Conservation (phyloP, 305 asterid species). For the Solanum hybrid region DNA sequence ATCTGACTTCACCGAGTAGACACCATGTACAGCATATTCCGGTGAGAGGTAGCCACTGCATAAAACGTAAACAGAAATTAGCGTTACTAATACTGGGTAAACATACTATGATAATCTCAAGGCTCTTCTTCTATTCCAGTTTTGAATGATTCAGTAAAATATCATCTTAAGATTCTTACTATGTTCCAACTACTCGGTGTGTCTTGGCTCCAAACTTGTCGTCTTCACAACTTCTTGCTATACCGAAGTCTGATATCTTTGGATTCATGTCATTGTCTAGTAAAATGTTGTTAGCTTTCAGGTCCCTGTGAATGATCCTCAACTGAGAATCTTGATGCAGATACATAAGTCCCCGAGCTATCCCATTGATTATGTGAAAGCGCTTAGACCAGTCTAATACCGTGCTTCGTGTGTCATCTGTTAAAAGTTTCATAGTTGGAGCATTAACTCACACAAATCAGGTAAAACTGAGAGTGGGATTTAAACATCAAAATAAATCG, state of each 20-base stretch:
- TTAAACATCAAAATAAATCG: neutral
- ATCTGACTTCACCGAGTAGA: conserved; percentile 25
- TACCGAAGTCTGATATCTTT: conserved; percentile 7
- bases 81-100: neutral
- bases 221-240: conserved; percentile 3
- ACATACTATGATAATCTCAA: neutral
- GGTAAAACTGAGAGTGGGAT: neutral
- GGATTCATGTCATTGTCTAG: conserved; percentile 8
- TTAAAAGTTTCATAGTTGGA: neutral
- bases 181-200: conserved; percentile 7
- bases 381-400: neutral
- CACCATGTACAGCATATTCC: conserved; percentile 22
- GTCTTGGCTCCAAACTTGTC: conserved; percentile 8
- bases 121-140: neutral
- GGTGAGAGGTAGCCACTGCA: conserved; percentile 33
- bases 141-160: neutral
- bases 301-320: conserved; percentile 12
- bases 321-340: conserved; percentile 10
- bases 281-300: conserved; percentile 4
- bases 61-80: neutral
- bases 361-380: conserved; percentile 4
- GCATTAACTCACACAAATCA: neutral
- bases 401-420: neutral
- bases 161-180: conserved; percentile 4
- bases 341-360: conserved; percentile 5